Evolutionary conservation across 2,329 filamentous ascomycete genomes (phyloP), one percentile per base, ranked within the genome.

Genomic region (Sporothrix globosa): DNA sequence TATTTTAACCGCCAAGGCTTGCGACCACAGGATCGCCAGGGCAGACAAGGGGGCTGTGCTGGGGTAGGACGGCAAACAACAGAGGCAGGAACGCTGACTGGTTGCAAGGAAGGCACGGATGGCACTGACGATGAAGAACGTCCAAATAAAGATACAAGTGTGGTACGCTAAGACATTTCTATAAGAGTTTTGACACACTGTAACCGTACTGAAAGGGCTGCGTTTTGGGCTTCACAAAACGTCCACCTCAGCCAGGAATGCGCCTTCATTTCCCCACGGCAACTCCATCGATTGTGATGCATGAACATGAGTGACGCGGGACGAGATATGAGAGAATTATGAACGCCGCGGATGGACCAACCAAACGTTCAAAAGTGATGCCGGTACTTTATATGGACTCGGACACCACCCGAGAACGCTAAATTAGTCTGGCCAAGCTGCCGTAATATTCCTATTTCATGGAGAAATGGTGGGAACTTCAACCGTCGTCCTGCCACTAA

Each of bases 31-130:
- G 60, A 63, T 63, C 41, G 60, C 41, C 41, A 48, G 41, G 58
- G 41, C 60, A 48, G 24, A 50, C 61, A 34, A 66, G 61, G 61
- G 50, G 61, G 61, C 61, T 50, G 44, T 66, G 61, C 61, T 52
- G 24, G 24, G 2, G 7, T 4, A 27, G 14, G 30, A 41, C 54
- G 58, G 41, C 7, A 5, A 63, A 21, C 11, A 17, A 17, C 11
- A 63, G 39, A 58, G 54, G 52, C 52, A 54, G 30, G n/a, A n/a
- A 24, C 21, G n/a, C n/a, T 10, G 52, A 24, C 24, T 34, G 34
- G 34, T 34, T 34, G 34, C 34, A 34, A 5, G 34, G 34, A 34
- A 34, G 34, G 34, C 34, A 34, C 34, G 34, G 34, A 34, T 34
- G 5, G 34, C 34, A 46, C 41, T 13, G 58, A 17, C 5, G 11